Conservation (phyloP, 306 rosid genomes). For the Cyclanthera cordifolia region DNA sequence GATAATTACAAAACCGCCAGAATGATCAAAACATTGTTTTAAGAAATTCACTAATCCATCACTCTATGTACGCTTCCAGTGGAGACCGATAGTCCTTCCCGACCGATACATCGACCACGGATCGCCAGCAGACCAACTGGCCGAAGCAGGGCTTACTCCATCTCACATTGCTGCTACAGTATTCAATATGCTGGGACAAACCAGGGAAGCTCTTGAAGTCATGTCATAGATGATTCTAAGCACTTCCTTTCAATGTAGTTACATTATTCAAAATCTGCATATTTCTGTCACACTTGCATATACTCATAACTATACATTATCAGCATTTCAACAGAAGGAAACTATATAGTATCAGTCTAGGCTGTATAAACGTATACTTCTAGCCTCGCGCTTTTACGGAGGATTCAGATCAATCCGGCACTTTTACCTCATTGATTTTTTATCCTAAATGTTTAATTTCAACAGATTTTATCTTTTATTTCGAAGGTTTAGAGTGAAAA, state of each 20-base stretch:
- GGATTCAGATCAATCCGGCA: no score
- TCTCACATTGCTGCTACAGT: constrained; percentile 87
- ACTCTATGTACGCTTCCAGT: constrained; percentile 35
- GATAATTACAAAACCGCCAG: not conserved
- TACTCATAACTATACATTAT: not conserved
- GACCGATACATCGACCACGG: constrained; percentile 85
- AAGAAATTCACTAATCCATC: constrained; percentile 11
- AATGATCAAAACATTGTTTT: not conserved
- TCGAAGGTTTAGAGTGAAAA: no score
- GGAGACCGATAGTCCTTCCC: constrained; percentile 95
- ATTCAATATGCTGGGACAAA: constrained; percentile 74
- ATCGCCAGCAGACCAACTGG: constrained; percentile 63
- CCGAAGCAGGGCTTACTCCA: constrained; percentile 64
- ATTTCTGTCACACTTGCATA: not conserved
- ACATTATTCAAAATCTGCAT: not conserved
- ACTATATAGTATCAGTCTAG: not conserved
- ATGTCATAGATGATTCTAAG: constrained; percentile 27
- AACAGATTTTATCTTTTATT: no score
- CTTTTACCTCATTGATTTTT: no score
- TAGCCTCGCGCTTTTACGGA: not conserved
- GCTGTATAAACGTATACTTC: not conserved
- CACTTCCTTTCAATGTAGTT: not conserved
- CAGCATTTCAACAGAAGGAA: not conserved
- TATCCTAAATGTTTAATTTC: no score
- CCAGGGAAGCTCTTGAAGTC: constrained; percentile 73